Conservation (phyloP, 2,329 filamentous ascomycete species). For the Penicillium capsulatum region DNA sequence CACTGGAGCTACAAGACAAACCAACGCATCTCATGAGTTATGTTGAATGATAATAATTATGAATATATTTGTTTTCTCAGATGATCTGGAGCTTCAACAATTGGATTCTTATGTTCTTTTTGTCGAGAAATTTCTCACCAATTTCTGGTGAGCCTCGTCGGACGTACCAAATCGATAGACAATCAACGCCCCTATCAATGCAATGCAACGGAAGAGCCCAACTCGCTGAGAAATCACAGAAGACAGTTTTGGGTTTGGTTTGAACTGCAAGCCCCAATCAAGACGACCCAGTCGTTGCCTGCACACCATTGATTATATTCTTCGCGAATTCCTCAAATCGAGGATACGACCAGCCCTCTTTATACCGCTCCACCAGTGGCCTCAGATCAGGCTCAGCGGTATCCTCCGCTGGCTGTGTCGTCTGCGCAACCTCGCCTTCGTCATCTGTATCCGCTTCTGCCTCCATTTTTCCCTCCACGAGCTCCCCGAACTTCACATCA, state of each 20-base stretch:
- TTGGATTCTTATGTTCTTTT: no score
- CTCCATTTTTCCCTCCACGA: conserved; percentile 63
- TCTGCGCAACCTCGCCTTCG: conserved; percentile 18
- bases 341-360: conserved; percentile 42
- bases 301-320: conserved; percentile 28
- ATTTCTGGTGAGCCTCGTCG: no score
- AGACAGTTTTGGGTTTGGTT: neutral
- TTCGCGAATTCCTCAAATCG: conserved; percentile 43
- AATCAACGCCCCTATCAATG: conserved; percentile 11
- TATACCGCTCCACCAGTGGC: conserved; percentile 42
- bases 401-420: conserved; percentile 6
- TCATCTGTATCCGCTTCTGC: conserved; percentile 24
- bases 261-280: neutral
- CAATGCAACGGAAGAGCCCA: conserved; percentile 9
- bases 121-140: no score
- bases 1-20: no score
- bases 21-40: no score
- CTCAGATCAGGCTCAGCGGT: conserved; percentile 26
- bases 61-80: conserved; percentile 1
- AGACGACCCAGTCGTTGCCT: conserved; percentile 15
- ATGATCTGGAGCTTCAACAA: no score
- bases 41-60: conserved; percentile 9
- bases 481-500: conserved; percentile 81
- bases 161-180: neutral
- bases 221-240: conserved; percentile 6